Evolutionary conservation across 1,284 basidiomycete genomes (phyloP).

Genomic region (Leccinum subspadiceum): DNA sequence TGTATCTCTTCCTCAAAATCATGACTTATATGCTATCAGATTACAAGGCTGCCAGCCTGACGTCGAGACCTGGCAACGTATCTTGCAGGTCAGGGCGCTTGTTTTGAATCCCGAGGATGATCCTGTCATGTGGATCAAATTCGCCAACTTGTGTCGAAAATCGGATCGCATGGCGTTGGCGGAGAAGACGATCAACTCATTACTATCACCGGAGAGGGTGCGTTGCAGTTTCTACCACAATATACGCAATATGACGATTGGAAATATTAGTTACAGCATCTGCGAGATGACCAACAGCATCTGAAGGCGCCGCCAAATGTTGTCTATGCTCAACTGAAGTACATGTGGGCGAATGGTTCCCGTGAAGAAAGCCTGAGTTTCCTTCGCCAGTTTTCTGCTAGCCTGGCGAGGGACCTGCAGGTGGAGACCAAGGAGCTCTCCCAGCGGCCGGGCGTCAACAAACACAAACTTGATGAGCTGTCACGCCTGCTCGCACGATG

Average conservation of each 20-base stretch:
- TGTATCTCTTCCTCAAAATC: background rate
- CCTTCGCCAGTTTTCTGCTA: slow-evolving; percentile 82
- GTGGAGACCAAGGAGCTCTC: slow-evolving; percentile 47
- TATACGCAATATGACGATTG: slow-evolving; percentile 5
- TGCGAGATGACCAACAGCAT: slow-evolving; percentile 52
- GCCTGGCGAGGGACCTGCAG: slow-evolving; percentile 76
- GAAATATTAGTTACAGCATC: slow-evolving; percentile 35
- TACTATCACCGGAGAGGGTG: slow-evolving; percentile 71
- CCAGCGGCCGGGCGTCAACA: slow-evolving; percentile 51
- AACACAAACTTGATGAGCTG: slow-evolving; percentile 71
- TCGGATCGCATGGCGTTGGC: slow-evolving; percentile 86
- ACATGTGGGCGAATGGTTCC: slow-evolving; percentile 90
- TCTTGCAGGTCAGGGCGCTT: slow-evolving; percentile 93
- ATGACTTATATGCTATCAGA: slow-evolving; percentile 39
- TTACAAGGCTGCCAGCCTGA: slow-evolving; percentile 97
- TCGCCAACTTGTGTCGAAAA: slow-evolving; percentile 86
- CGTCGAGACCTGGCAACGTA: slow-evolving; percentile 99
- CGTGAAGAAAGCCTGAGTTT: slow-evolving; percentile 82
- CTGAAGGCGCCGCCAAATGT: slow-evolving; percentile 91
- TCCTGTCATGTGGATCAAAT: slow-evolving; percentile 96
- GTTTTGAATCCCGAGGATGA: slow-evolving; percentile 94
- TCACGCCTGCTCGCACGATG: slow-evolving; percentile 92
- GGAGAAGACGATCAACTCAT: slow-evolving; percentile 95
- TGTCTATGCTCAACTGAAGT: slow-evolving; percentile 96
- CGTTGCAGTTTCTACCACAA: slow-evolving; percentile 9